Percentiles rank a stretch among this genome's conserved stretches.
Conservation (phyloP, 805 yeast species). For the Vanderwaltozyma verrucispora region DNA sequence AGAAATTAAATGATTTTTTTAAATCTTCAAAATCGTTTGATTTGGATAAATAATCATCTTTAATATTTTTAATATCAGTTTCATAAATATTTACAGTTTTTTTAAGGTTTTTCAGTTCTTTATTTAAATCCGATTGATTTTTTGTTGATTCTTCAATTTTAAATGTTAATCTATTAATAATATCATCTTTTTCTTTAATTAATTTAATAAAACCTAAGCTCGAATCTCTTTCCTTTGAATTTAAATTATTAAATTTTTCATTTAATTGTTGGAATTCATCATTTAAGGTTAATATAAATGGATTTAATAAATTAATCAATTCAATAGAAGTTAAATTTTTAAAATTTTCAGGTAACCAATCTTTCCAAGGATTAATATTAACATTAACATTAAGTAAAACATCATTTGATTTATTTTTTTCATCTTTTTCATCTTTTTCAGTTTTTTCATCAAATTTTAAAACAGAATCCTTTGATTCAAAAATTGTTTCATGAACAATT, state of each 20-base stretch:
- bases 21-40: constrained; percentile 2
- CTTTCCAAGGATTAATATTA: not conserved
- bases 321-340: not conserved
- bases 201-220: constrained; percentile 16
- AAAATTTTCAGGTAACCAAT: not conserved
- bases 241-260: not conserved
- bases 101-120: constrained; percentile 53
- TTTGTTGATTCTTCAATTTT: constrained; percentile 63
- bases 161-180: not conserved
- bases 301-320: constrained; percentile 2
- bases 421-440: too few species aligned
- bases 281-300: constrained; percentile 3
- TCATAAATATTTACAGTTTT: constrained; percentile 29
- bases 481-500: too few species aligned
- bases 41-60: constrained; percentile 1
- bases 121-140: constrained; percentile 59
- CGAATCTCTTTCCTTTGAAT: constrained; percentile 1
- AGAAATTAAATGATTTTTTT: constrained; percentile 1
- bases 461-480: too few species aligned
- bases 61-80: constrained; percentile 10
- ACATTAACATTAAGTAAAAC: too few species aligned
- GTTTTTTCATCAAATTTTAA: too few species aligned
- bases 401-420: too few species aligned
- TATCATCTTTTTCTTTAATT: constrained; percentile 35
- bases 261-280: constrained; percentile 2